Conservation (phyloP, 805 yeast genomes). For the Ogataea henricii region DNA sequence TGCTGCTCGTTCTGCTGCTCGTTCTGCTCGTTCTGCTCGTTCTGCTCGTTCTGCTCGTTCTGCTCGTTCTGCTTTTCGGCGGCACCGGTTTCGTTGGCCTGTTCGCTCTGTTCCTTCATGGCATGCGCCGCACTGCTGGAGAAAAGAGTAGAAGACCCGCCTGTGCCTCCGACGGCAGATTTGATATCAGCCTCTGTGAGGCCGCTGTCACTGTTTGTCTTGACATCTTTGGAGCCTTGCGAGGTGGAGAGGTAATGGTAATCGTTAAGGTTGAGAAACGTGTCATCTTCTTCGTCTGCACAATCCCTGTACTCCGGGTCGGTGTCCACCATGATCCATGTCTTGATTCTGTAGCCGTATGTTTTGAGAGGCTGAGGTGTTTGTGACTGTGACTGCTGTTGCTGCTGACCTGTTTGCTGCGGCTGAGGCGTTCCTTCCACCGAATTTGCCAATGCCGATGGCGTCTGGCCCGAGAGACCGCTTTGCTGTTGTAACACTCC, state of each 20-base stretch:
- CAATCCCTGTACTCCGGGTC: constrained; percentile 22
- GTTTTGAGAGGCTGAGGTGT: constrained; percentile 32
- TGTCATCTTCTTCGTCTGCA: constrained; percentile 35
- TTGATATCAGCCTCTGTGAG: constrained; percentile 42
- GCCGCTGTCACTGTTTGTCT: constrained; percentile 23
- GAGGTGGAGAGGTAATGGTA: constrained; percentile 31
- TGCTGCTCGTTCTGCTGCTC: not conserved
- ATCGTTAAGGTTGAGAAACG: constrained; percentile 39
- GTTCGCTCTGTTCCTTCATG: constrained; percentile 14
- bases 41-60: constrained; percentile 13
- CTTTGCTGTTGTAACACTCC: constrained; percentile 11
- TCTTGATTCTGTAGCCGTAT: constrained; percentile 35
- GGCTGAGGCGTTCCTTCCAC: constrained; percentile 30
- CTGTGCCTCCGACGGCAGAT: constrained; percentile 44
- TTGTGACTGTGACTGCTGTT: constrained; percentile 23
- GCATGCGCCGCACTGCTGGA: constrained; percentile 36
- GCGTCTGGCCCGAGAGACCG: constrained; percentile 15
- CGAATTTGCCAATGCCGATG: constrained; percentile 25
- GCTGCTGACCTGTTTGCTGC: constrained; percentile 16
- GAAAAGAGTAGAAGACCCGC: constrained; percentile 31
- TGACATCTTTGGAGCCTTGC: constrained; percentile 11
- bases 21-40: not conserved
- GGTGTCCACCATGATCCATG: constrained; percentile 34
- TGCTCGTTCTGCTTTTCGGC: not conserved
- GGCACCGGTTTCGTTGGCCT: not conserved